Evolutionary conservation across 257 asterid species (phyloP), one percentile per base, ranked within the genome.

Genomic region (Salvia rosmarinus): DNA sequence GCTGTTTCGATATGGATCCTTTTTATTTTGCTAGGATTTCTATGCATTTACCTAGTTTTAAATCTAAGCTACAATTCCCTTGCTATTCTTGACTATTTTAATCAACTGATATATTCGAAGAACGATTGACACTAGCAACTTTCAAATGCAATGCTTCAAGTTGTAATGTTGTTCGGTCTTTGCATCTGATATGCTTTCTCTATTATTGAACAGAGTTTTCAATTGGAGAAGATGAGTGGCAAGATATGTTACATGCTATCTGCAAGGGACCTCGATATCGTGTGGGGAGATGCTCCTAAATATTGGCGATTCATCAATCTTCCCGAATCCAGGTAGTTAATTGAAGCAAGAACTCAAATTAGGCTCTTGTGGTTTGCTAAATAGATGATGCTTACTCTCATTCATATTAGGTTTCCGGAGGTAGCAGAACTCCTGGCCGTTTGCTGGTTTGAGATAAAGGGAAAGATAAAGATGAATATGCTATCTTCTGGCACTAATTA

Each of bases 241-340:
- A 90, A 87, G 84, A 93, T 86, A 83, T 83, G 89, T 76, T 90
- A 46, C 78, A 86, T 86, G 92, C 77, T 90, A 75, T 79, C 88
- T 54, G 91, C 97, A 74, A 87, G 86, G 77, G 91, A 86, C 6
- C 85, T 90, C 28, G 4, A 2, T 4, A 90, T 88, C 46, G 81
- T 73, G 19, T 88, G 88, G 96, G 79, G 85, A 2, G 89, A 85
- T 57, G 77, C 90, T 8, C 83, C 86, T 40, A 51, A 54, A 30
- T 86, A 89, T 61, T 93, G 97, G 98, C 70, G 57, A 47, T 90
- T 91, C 90, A 52, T 70, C 62, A 37, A 84, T 58, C 77, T 39
- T 35, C 84, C 85, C 0, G 84, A 72, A 59, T 89, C 96, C 66
- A 90, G 97, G 97, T 92, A 86, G n/a, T 69, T 49, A 5, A 54